These are phyloP conservation scores for Pseudognaphalium luteoalbum DNA, from an alignment of 129 eudicot genomes.

Conservation along the genomic window DNA sequence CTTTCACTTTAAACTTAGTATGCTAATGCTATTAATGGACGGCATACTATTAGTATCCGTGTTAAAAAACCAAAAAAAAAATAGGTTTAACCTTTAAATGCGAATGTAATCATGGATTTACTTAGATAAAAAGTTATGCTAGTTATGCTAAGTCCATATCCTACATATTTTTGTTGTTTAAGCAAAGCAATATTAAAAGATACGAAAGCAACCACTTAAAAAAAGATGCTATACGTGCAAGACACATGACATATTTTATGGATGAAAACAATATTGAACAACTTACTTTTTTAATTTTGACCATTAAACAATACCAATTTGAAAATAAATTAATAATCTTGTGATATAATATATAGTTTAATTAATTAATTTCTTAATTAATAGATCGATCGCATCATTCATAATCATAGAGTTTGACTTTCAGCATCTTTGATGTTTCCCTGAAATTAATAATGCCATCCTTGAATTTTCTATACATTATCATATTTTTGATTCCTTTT, in stretches of 20 bases:
- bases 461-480: conserved; percentile 9
- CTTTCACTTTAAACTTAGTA: no score
- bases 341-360: neutral
- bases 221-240: neutral
- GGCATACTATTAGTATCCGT: no score
- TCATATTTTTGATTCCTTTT: neutral
- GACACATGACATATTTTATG: neutral
- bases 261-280: neutral
- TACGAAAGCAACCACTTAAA: neutral
- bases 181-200: neutral
- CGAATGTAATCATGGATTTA: no score
- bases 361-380: neutral
- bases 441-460: conserved; percentile 15
- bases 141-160: no score
- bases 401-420: conserved; percentile 29
- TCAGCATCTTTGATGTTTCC: conserved; percentile 19
- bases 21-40: no score
- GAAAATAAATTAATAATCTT: neutral
- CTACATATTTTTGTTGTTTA: neutral
- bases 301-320: conserved; percentile 2
- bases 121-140: no score
- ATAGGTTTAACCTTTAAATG: no score
- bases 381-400: conserved; percentile 21
- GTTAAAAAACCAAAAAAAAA: no score
- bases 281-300: neutral